These are phyloP conservation scores for Fusarium tricinctum DNA, from an alignment of 2,329 filamentous ascomycete species.

Conservation along the genomic window DNA sequence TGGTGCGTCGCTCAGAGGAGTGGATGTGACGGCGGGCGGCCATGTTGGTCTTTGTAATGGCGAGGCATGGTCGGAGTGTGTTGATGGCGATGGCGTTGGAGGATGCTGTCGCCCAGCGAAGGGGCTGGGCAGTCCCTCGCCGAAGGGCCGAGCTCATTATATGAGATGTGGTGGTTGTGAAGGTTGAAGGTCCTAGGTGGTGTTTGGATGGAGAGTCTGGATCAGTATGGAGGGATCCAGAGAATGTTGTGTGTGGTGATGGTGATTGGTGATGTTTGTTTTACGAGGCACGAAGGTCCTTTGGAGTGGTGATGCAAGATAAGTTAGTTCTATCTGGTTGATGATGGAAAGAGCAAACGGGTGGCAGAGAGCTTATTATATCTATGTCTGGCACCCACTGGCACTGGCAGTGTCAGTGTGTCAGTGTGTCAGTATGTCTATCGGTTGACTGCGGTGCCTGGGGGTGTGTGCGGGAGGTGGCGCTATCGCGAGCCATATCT, in stretches of 20 bases:
- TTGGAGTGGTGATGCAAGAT: slow-evolving; percentile 35
- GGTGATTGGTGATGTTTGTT: slow-evolving; percentile 21
- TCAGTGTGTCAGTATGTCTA: not conserved
- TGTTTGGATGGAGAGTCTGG: slow-evolving; percentile 18
- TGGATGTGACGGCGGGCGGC: slow-evolving; percentile 53
- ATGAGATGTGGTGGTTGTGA: slow-evolving; percentile 15
- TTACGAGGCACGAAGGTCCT: slow-evolving; percentile 24
- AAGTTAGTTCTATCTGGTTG: slow-evolving; percentile 39
- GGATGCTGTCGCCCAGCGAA: slow-evolving; percentile 45
- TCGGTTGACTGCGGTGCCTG: slow-evolving; percentile 34
- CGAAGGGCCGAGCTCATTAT: slow-evolving; percentile 49
- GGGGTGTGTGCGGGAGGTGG: slow-evolving; percentile 40
- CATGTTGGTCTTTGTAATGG: slow-evolving; percentile 36
- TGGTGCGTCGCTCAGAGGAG: slow-evolving; percentile 55
- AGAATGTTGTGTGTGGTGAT: slow-evolving; percentile 3
- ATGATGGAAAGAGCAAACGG: slow-evolving; percentile 17
- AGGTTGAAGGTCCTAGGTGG: slow-evolving; percentile 19
- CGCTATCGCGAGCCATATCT: slow-evolving; percentile 40
- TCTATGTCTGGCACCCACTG: slow-evolving; percentile 5
- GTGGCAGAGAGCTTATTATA: slow-evolving; percentile 42
- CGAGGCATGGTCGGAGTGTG: slow-evolving; percentile 41
- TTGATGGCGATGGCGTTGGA: slow-evolving; percentile 37
- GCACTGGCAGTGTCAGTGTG: slow-evolving; percentile 1
- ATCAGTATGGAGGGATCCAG: slow-evolving; percentile 42
- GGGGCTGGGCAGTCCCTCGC: slow-evolving; percentile 48